Base-by-base conservation (phyloP, 2,329 filamentous ascomycete species). In the Venturia aucupariae region DNA sequence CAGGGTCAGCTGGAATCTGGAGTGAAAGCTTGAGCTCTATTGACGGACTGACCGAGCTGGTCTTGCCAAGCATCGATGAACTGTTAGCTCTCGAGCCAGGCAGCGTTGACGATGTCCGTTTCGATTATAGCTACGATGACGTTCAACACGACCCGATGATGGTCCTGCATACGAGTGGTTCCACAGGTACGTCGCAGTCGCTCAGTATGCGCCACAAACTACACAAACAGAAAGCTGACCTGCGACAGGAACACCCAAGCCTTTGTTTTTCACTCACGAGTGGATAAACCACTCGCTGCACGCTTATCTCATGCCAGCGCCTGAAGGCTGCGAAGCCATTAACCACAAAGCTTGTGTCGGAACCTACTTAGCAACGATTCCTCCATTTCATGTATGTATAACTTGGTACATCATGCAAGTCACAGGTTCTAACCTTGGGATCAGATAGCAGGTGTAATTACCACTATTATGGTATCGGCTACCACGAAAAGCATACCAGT, bases 331-430 rank as follows among this genome's bases (percentile, higher is more conserved):
- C 5, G 35, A 38, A 38, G 35, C 35, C 35, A 6, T 38, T 6
- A 38, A 38, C 5, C 35, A 38, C 35, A 38, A 38, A 38, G 35
- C 35, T 38, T 38, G 35, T 38, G 11, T 11, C 1, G 51, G 51
- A 4, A n/a, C 15, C 4, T 57, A n/a, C 51, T 27, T 57, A 6
- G 24, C 24, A 11, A 57, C 51, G 3, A 17, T 57, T 3, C 51
- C 51, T n/a, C 17, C 51, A 57, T 57, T 57, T 57, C 51, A 57
- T 57, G 51, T 57, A 4, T n/a, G 51, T 30, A 30, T n/a, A 30
- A 13, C 15, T 17, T 6, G 19, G 6, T 19, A 10, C 8, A 17
- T 46, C 17, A 17, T 46, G 2, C 35, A 8, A 38, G 5, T 3
- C 1, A 38, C 4, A n/a, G 15, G 1, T 46, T 5, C 15, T 46